Evolutionary conservation across 2,329 filamentous ascomycete species (phyloP).

Genomic region (Epichloe festucae): DNA sequence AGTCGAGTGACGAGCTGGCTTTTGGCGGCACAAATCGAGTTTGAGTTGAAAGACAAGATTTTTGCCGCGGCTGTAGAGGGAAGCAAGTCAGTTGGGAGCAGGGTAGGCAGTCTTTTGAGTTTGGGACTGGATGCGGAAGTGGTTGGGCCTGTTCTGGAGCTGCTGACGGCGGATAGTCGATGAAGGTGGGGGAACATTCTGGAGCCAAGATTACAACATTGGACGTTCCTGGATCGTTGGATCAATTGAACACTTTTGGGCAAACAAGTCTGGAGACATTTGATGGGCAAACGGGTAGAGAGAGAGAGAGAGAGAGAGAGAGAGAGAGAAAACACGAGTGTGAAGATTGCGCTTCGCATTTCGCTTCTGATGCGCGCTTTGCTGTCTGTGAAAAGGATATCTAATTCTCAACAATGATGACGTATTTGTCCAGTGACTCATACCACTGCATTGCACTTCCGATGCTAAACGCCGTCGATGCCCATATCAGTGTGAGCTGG

Average conservation of each 20-base stretch:
- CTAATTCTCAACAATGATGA: not conserved
- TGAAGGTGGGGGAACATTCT: not conserved
- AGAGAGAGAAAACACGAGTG: not conserved
- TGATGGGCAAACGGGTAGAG: not conserved
- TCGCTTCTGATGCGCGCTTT: too few species aligned
- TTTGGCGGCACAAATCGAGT: conserved; percentile 1
- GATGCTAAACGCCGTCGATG: conserved; percentile 7
- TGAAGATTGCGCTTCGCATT: not conserved
- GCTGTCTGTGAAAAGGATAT: too few species aligned
- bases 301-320: not conserved
- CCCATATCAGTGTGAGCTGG: conserved; percentile 20
- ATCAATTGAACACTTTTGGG: not conserved
- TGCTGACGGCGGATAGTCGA: conserved; percentile 3
- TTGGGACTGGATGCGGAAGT: conserved; percentile 1
- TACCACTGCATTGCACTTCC: conserved; percentile 13
- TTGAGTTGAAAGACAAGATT: conserved; percentile 3
- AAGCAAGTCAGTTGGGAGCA: not conserved
- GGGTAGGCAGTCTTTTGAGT: conserved; percentile 2
- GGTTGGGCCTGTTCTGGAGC: conserved; percentile 2
- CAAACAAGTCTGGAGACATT: too few species aligned
- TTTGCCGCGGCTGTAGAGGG: not conserved
- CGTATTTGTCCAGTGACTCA: conserved; percentile 12
- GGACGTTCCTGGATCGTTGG: too few species aligned
- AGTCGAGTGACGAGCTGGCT: not conserved
- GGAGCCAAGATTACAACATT: too few species aligned